Conservation (phyloP, 2,329 filamentous ascomycete species). For the Phymatotrichopsis omnivora region DNA sequence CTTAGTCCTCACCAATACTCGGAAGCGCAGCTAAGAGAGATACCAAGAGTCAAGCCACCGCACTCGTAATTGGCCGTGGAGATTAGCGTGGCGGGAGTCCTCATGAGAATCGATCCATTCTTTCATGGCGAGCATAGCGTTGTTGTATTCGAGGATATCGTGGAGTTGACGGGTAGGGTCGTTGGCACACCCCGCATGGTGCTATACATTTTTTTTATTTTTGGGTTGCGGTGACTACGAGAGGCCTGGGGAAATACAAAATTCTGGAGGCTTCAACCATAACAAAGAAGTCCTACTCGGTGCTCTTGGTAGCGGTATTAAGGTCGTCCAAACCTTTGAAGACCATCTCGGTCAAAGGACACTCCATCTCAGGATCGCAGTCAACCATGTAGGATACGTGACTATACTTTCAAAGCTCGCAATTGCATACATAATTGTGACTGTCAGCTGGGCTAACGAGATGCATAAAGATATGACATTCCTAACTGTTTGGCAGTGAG, state of each 20-base stretch:
- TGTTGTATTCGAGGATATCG: conserved; percentile 38
- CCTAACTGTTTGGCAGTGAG: too few species aligned
- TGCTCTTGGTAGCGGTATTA: conserved; percentile 33
- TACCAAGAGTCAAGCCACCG: conserved; percentile 36
- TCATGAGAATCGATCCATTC: conserved; percentile 38
- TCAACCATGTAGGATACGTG: conserved; percentile 37
- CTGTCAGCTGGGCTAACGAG: too few species aligned
- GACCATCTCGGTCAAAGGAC: conserved; percentile 38
- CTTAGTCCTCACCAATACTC: conserved; percentile 35
- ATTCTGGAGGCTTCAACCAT: conserved; percentile 38
- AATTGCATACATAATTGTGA: too few species aligned
- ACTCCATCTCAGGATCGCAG: conserved; percentile 35
- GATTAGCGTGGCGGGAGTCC: conserved; percentile 34
- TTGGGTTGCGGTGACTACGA: not conserved
- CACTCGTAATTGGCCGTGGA: conserved; percentile 39
- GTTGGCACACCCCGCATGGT: conserved; percentile 42
- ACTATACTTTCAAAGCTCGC: too few species aligned
- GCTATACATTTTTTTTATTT: conserved; percentile 21
- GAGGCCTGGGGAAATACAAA: conserved; percentile 1
- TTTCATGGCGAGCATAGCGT: conserved; percentile 35
- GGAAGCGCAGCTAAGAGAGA: conserved; percentile 13
- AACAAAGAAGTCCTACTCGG: conserved; percentile 37
- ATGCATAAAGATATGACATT: too few species aligned
- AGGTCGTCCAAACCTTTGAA: conserved; percentile 36
- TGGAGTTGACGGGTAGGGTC: conserved; percentile 46